Evolutionary conservation across 371 early-diverging fungal genomes (phyloP).

Genomic region (Actinomortierella wolfii): DNA sequence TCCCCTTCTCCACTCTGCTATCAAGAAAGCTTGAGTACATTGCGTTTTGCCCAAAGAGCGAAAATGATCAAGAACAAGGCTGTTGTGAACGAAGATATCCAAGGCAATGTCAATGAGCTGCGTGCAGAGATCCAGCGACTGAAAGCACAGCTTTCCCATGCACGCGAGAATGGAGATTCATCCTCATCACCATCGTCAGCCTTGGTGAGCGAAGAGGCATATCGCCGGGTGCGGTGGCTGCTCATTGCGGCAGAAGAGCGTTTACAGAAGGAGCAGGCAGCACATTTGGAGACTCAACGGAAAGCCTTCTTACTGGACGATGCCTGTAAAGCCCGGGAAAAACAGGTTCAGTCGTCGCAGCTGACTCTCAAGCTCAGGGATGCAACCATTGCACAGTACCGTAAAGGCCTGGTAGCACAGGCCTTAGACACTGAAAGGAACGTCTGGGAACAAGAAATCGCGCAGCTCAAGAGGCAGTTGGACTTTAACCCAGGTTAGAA

Average conservation of each 20-base stretch:
- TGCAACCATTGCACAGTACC: constrained; percentile 27
- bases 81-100: constrained; percentile 65
- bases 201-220: background rate
- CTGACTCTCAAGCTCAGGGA: constrained; percentile 45
- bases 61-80: constrained; percentile 88
- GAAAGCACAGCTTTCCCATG: constrained; percentile 29
- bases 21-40: constrained; percentile 83
- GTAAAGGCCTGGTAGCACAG: constrained; percentile 24
- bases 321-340: constrained; percentile 42
- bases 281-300: constrained; percentile 25
- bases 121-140: constrained; percentile 58
- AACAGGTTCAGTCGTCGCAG: constrained; percentile 39
- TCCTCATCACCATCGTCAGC: too few relatives aligned
- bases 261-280: constrained; percentile 28
- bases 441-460: constrained; percentile 27
- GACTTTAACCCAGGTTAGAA: constrained; percentile 45
- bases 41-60: constrained; percentile 90
- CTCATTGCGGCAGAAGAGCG: background rate
- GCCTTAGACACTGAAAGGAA: constrained; percentile 38
- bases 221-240: background rate
- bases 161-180: too few relatives aligned
- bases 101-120: constrained; percentile 61
- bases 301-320: constrained; percentile 37
- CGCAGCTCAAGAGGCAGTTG: constrained; percentile 25
- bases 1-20: constrained; percentile 77